phyloP scores from a whole-genome alignment of 345 rosid genomes.

The Psidium friedrichsthalianum region DNA sequence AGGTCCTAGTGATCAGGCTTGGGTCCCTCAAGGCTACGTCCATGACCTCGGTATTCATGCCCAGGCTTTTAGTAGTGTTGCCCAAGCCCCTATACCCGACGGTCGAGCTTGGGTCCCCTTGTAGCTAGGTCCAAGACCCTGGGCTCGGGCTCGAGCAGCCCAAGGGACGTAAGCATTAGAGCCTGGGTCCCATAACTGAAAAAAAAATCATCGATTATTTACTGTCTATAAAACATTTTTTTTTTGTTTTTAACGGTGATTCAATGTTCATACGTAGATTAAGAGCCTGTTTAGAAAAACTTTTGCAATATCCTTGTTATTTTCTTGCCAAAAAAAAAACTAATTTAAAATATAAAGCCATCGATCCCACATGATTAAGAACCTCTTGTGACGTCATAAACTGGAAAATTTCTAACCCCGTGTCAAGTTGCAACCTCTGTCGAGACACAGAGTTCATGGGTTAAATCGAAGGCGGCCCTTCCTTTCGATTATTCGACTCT shows the following conservation, averaged over 20 bases:
- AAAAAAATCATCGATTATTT: background rate
- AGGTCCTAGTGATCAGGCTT: accelerated
- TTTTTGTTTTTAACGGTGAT: background rate
- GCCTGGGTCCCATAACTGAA: background rate
- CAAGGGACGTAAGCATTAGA: background rate
- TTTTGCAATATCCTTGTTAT: background rate
- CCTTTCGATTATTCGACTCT: background rate
- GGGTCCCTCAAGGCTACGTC: background rate
- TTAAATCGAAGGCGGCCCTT: background rate
- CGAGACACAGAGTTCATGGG: background rate
- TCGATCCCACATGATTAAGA: background rate
- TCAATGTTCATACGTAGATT: background rate
- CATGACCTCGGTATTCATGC: background rate
- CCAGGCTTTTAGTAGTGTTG: background rate
- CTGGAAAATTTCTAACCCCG: background rate
- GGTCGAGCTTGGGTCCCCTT: background rate
- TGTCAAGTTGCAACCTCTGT: background rate
- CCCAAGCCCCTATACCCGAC: background rate
- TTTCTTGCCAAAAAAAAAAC: background rate
- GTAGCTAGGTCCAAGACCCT: too few species aligned
- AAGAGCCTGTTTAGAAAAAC: background rate
- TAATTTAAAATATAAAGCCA: too few species aligned
- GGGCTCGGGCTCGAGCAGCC: background rate
- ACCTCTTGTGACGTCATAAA: background rate
- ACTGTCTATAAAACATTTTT: background rate